Evolutionary conservation across 345 rosid genomes (phyloP), one percentile per base, ranked within the genome.

Genomic region (Capsella bursapastoris): DNA sequence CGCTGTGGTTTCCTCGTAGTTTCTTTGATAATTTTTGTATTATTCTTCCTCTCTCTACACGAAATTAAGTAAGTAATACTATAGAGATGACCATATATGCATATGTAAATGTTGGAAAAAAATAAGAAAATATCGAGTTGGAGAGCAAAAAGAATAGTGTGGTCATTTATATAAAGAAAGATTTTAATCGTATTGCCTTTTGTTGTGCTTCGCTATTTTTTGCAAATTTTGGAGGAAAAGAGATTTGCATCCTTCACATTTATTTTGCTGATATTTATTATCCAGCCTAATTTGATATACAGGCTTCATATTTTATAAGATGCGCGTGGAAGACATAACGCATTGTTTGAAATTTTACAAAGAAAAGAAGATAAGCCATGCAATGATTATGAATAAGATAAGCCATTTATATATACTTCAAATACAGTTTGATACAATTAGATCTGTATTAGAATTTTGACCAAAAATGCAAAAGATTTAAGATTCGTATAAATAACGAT

Each of bases 401-500:
- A 11, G 8, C 32, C 16, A 31, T 18, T 2, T 16, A 31, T 22
- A 31, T 22, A 52, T 16, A 22, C 25, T 22, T 22, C 57, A 64
- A 31, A 64, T n/a, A 9, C 29, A 44, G 14, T n/a, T 49, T 41
- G 63, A 14, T 63, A 6, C 11, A 57, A 22, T 28, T 64, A 15
- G 35, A 61, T 48, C 32, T 55, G 53, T 10, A 18, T 55, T 28
- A 0, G 14, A 27, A 15, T 27, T 18, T 38, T 38, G 14, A 32
- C 25, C 59, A 32, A 68, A 68, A 18, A 67, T 48, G 32, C 34
- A 32, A 31, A 37, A 28, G 35, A 58, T 60, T 51, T 8, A 68
- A 68, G 74, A 61, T 68, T 75, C 79, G 50, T 68, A 75, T 43
- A 64, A 61, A 28, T 68, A 68, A 68, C 64, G 57, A 49, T 68